These are phyloP conservation scores for Lichtheimia corymbifera DNA, from an alignment of 371 early-diverging fungal species.

Conservation along the genomic window DNA sequence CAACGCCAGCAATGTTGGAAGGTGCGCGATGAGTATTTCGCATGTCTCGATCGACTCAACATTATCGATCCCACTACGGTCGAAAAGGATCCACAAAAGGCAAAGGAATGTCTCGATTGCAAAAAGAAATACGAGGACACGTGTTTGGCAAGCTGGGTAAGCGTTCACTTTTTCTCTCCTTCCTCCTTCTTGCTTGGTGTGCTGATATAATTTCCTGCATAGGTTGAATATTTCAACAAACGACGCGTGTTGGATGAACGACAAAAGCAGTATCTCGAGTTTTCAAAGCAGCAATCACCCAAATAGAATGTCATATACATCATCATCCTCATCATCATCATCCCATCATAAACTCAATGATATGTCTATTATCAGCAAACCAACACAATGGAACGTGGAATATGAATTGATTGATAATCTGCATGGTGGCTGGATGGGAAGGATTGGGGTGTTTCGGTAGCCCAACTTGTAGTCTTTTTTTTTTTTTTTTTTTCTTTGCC, in stretches of 20 bases:
- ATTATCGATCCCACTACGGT: conserved; percentile 51
- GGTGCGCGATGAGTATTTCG: conserved; percentile 56
- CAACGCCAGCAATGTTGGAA: conserved; percentile 62
- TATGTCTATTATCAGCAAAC: no score
- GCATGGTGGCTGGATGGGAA: no score
- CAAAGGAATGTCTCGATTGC: conserved; percentile 37
- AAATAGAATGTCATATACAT: conserved; percentile 7
- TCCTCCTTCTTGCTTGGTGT: not conserved
- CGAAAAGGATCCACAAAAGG: conserved; percentile 49
- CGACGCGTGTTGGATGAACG: conserved; percentile 49
- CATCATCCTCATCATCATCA: no score
- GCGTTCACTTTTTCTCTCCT: not conserved
- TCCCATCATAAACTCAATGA: no score
- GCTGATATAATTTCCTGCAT: not conserved
- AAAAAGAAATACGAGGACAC: conserved; percentile 49
- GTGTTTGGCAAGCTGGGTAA: conserved; percentile 58
- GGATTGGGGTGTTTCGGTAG: no score
- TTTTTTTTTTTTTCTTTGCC: no score
- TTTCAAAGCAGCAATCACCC: conserved; percentile 42
- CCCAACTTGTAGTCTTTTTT: no score
- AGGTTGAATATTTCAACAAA: conserved; percentile 57
- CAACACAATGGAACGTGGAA: no score
- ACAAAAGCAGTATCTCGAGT: conserved; percentile 48
- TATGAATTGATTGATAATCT: no score
- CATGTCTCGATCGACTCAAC: conserved; percentile 49